phyloP scores from a whole-genome alignment of 441 rosid genomes.

The Euphorbia corollata region DNA sequence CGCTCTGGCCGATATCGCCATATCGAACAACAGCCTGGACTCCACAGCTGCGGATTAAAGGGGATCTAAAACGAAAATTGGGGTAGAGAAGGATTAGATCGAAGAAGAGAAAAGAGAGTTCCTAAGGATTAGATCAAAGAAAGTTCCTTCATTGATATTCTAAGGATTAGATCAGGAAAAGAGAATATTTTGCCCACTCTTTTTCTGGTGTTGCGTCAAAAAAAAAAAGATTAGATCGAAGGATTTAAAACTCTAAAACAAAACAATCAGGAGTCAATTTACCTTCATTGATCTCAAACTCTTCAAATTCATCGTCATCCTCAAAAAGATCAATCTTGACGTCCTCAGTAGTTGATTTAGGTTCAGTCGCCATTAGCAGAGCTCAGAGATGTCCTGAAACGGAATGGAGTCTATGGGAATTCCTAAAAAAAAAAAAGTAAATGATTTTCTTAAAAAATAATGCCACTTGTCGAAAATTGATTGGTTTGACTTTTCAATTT shows the following conservation, averaged over 20 bases:
- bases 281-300: constrained; percentile 76
- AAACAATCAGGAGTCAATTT: background rate
- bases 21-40: constrained; percentile 48
- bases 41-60: constrained; percentile 47
- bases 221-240: background rate
- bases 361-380: constrained; percentile 56
- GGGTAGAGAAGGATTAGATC: no score
- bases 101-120: no score
- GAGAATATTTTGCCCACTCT: no score
- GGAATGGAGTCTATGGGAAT: no score
- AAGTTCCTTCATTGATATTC: no score
- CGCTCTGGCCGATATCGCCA: constrained; percentile 68
- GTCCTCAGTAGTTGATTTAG: constrained; percentile 53
- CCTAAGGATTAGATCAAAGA: no score
- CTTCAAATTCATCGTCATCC: constrained; percentile 95
- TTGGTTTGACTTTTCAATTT: no score
- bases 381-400: background rate
- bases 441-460: no score
- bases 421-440: no score
- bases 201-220: background rate
- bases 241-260: background rate
- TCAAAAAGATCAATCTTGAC: constrained; percentile 77
- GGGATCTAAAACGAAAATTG: no score
- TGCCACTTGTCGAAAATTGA: no score
- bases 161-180: no score